These are phyloP conservation scores for Daucus carota DNA, from an alignment of 129 eudicot genomes.

Conservation along the genomic window DNA sequence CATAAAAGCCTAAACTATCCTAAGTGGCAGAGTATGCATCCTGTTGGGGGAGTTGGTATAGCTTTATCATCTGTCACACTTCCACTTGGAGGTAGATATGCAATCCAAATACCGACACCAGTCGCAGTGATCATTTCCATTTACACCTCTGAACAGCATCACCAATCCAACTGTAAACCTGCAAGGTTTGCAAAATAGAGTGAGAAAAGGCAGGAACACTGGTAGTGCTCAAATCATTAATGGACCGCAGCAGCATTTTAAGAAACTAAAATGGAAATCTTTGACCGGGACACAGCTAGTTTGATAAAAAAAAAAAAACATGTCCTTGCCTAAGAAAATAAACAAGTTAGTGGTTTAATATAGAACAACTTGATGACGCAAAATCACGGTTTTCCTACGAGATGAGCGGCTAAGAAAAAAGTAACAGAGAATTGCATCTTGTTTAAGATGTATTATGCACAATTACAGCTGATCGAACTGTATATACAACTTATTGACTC, in stretches of 20 bases:
- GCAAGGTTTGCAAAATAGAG: slow-evolving; percentile 16
- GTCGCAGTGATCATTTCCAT: slow-evolving; percentile 49
- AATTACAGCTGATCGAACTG: not conserved
- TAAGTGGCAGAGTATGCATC: slow-evolving; percentile 10
- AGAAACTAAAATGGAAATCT: not conserved
- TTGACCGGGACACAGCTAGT: not conserved
- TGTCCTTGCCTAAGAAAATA: not conserved
- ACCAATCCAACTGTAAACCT: slow-evolving; percentile 63
- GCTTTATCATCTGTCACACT: slow-evolving; percentile 31
- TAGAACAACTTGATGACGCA: not conserved
- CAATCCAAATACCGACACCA: slow-evolving; percentile 78
- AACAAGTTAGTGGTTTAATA: not conserved
- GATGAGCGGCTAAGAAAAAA: not conserved
- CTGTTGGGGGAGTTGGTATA: not conserved
- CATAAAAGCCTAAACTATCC: not conserved
- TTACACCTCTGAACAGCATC: slow-evolving; percentile 74
- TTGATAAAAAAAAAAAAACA: not conserved
- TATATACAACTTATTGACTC: slow-evolving; percentile 8
- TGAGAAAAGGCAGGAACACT: not conserved
- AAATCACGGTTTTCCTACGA: too few relatives aligned
- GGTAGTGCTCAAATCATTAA: not conserved
- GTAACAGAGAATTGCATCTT: not conserved
- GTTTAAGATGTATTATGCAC: not conserved
- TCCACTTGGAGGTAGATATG: slow-evolving; percentile 71
- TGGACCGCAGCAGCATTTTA: not conserved